These are phyloP conservation scores for Aspergillus sp. DNA, from an alignment of 2,329 filamentous ascomycete species.

Conservation along the genomic window DNA sequence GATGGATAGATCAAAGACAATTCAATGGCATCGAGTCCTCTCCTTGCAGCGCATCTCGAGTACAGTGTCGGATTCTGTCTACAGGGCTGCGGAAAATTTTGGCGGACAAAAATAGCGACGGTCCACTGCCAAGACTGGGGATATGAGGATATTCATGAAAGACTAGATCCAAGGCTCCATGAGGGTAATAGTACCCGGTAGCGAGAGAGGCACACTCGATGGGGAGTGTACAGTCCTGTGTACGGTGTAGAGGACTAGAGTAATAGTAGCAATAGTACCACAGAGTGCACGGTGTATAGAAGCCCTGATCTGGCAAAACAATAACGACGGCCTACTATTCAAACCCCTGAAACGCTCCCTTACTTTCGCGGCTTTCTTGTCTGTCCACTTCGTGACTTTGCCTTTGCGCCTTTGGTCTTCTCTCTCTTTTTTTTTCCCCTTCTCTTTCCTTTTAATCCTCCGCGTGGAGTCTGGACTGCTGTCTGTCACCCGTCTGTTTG, in stretches of 20 bases:
- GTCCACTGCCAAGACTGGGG: not conserved
- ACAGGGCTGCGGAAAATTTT: not conserved
- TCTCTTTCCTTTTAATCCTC: not conserved
- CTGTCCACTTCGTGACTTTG: too few relatives aligned
- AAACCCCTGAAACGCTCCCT: not conserved
- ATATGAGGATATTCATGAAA: constrained; percentile 4
- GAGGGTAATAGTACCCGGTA: too few relatives aligned
- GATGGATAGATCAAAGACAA: too few relatives aligned
- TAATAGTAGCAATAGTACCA: not conserved
- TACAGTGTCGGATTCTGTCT: too few relatives aligned
- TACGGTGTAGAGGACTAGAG: not conserved
- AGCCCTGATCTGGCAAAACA: too few relatives aligned
- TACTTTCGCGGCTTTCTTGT: too few relatives aligned
- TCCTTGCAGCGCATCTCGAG: too few relatives aligned
- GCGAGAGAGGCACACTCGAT: not conserved
- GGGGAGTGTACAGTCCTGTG: not conserved
- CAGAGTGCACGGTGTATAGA: too few relatives aligned
- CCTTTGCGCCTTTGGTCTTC: not conserved
- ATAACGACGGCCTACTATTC: too few relatives aligned
- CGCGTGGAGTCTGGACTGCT: constrained; percentile 1
- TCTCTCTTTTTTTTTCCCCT: not conserved
- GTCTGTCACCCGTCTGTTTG: not conserved
- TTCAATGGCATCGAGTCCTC: too few relatives aligned
- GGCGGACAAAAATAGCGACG: not conserved
- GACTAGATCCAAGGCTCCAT: too few relatives aligned